Conservation (phyloP, 2,329 filamentous ascomycete species). For the Conoideocrella luteorostrata region DNA sequence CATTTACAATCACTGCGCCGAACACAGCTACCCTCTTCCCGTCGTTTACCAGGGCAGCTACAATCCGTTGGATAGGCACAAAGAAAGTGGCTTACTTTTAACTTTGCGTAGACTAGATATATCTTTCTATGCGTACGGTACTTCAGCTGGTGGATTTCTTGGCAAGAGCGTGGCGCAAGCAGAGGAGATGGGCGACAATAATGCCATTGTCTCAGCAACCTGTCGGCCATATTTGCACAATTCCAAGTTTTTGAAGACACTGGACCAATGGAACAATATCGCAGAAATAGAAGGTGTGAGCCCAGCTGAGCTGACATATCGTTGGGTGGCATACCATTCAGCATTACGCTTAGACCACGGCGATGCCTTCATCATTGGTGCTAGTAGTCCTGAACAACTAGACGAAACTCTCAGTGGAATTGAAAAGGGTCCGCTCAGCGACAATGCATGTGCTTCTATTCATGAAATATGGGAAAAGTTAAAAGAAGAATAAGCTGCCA, state of each 20-base stretch:
- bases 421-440: slow-evolving; percentile 9
- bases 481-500: slow-evolving; percentile 3
- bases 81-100: slow-evolving; percentile 9
- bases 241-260: slow-evolving; percentile 6
- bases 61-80: slow-evolving; percentile 10
- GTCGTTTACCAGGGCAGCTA: slow-evolving; percentile 12
- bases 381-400: slow-evolving; percentile 5
- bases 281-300: slow-evolving; percentile 10
- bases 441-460: slow-evolving; percentile 7
- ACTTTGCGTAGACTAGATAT: slow-evolving; percentile 11
- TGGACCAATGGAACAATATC: slow-evolving; percentile 10
- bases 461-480: slow-evolving; percentile 9
- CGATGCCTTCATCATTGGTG: slow-evolving; percentile 6
- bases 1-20: slow-evolving; percentile 9
- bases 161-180: slow-evolving; percentile 11
- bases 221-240: slow-evolving; percentile 10
- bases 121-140: slow-evolving; percentile 13
- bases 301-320: background rate
- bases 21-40: slow-evolving; percentile 7
- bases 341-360: background rate
- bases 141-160: slow-evolving; percentile 13
- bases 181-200: slow-evolving; percentile 3
- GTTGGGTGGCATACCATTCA: background rate
- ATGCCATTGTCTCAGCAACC: slow-evolving; percentile 7
- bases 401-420: slow-evolving; percentile 11